Evolutionary conservation across 371 early-diverging fungal species (phyloP).

Genomic region (Circinella umbellata): DNA sequence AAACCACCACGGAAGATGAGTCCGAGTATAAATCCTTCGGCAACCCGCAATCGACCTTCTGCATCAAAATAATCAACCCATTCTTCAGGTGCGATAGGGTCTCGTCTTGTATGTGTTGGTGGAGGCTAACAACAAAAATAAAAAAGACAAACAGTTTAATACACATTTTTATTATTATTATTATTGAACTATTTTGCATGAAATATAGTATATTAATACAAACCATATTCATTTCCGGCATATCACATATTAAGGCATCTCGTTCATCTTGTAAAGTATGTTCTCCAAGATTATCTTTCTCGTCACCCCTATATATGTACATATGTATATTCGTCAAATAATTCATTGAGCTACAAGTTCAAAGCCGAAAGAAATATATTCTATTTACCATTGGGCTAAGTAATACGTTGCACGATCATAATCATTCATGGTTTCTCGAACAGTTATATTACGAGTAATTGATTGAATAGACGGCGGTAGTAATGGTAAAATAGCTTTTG

Average conservation of each 20-base stretch:
- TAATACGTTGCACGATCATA: slow-evolving; percentile 84
- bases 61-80: slow-evolving; percentile 79
- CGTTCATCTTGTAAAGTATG: slow-evolving; percentile 27
- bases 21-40: slow-evolving; percentile 58
- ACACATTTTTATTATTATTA: too few relatives aligned
- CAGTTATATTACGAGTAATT: slow-evolving; percentile 49
- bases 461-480: slow-evolving; percentile 58
- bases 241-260: slow-evolving; percentile 29
- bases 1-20: slow-evolving; percentile 82
- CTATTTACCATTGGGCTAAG: slow-evolving; percentile 72
- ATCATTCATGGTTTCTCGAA: slow-evolving; percentile 64
- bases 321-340: slow-evolving; percentile 26
- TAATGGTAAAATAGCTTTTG: slow-evolving; percentile 76
- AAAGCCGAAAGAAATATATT: neutral
- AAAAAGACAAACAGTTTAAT: too few relatives aligned
- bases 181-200: too few relatives aligned
- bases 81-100: slow-evolving; percentile 73
- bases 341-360: too few relatives aligned
- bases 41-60: slow-evolving; percentile 60
- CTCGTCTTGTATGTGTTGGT: slow-evolving; percentile 44
- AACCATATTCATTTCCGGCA: slow-evolving; percentile 32
- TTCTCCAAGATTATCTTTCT: slow-evolving; percentile 32
- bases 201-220: too few relatives aligned
- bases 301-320: slow-evolving; percentile 26
- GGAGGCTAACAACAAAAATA: slow-evolving; percentile 10